Conservation (phyloP, 2,329 filamentous ascomycete genomes). For the Claviceps sp. region DNA sequence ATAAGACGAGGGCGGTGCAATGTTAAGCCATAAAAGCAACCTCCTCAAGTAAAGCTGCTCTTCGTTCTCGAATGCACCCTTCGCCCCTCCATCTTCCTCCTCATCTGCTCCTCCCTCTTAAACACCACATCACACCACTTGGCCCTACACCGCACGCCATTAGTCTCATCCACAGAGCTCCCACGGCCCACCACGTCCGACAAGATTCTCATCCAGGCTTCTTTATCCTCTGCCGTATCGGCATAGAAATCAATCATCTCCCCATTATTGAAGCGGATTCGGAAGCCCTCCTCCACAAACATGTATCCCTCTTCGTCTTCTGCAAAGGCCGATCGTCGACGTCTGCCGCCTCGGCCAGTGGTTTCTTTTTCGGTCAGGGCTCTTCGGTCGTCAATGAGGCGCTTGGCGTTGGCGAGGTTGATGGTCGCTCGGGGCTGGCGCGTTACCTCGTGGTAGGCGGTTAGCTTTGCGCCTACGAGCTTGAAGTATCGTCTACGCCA, state of each 20-base stretch:
- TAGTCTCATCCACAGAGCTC: constrained; percentile 30
- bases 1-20: too few relatives aligned
- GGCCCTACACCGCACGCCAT: constrained; percentile 30
- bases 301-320: constrained; percentile 99
- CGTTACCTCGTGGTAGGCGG: constrained; percentile 90
- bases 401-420: constrained; percentile 83
- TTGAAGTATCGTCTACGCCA: constrained; percentile 98
- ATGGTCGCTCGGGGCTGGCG: constrained; percentile 93
- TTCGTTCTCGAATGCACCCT: constrained; percentile 43
- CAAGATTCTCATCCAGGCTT: constrained; percentile 87
- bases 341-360: constrained; percentile 59
- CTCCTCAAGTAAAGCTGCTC: constrained; percentile 32
- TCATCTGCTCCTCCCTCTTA: constrained; percentile 47
- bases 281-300: constrained; percentile 98
- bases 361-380: constrained; percentile 75
- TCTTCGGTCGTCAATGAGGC: constrained; percentile 84
- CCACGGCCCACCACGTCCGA: constrained; percentile 53
- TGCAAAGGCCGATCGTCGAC: constrained; percentile 87
- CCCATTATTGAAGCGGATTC: constrained; percentile 94
- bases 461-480: constrained; percentile 78
- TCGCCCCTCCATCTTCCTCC: constrained; percentile 37
- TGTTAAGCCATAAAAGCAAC: neutral
- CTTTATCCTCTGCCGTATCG: constrained; percentile 75
- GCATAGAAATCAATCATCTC: constrained; percentile 98
- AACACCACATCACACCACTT: constrained; percentile 58